phyloP scores from a whole-genome alignment of 306 rosid species.

The Corylus heterophylla region DNA sequence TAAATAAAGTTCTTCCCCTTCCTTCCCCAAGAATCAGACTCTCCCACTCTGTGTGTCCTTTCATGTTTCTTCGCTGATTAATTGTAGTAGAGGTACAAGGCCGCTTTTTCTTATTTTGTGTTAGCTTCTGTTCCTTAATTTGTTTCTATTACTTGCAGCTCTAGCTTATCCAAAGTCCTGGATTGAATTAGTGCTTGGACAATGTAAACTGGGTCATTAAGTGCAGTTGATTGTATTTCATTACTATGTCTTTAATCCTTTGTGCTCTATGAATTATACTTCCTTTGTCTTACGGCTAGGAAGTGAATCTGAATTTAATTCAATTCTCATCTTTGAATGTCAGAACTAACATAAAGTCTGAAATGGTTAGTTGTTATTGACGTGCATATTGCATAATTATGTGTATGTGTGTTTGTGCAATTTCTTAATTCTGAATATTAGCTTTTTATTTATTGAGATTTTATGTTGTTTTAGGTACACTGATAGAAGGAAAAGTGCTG shows the following conservation, averaged over 20 bases:
- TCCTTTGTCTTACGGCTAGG: background rate
- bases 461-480: conserved; percentile 49
- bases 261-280: background rate
- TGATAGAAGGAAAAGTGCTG: conserved; percentile 59
- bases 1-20: background rate
- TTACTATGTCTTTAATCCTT: background rate
- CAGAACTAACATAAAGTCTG: background rate
- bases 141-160: background rate
- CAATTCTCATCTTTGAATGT: background rate
- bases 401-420: background rate
- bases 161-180: background rate
- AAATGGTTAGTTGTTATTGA: background rate
- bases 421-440: background rate
- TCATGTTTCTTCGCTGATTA: background rate
- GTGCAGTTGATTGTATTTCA: background rate
- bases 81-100: background rate
- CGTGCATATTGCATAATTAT: background rate
- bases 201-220: background rate
- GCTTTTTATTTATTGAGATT: conserved; percentile 3
- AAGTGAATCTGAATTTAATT: background rate
- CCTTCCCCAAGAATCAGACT: background rate
- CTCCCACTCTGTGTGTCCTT: background rate
- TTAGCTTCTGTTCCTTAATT: background rate
- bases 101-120: background rate
- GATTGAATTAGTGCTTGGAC: background rate